These are phyloP conservation scores for Viola pubescens DNA, from an alignment of 441 rosid species.

Conservation along the genomic window DNA sequence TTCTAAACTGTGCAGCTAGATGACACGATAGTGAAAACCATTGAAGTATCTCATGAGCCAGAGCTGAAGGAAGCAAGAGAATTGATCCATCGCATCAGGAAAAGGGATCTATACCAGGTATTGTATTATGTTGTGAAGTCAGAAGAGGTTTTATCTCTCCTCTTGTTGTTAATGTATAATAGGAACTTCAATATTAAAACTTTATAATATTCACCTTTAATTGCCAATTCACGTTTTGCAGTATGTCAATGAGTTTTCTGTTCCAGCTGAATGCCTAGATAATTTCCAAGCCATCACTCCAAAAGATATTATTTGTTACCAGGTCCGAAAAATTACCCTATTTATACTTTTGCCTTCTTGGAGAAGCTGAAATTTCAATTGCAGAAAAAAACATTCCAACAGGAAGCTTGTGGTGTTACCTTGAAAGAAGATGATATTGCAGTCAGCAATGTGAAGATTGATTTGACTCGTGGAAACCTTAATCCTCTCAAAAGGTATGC, in stretches of 20 bases:
- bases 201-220: neutral
- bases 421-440: constrained; percentile 58
- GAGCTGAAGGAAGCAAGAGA: constrained; percentile 61
- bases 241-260: constrained; percentile 34
- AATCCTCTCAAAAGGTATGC: constrained; percentile 54
- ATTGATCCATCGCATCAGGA: constrained; percentile 42
- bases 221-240: constrained; percentile 43
- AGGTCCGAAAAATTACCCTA: constrained; percentile 25
- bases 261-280: constrained; percentile 49
- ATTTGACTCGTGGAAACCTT: constrained; percentile 52
- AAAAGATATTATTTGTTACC: constrained; percentile 57
- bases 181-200: neutral
- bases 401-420: constrained; percentile 29
- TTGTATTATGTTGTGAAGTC: neutral
- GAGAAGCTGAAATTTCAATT: constrained; percentile 1
- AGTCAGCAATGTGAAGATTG: constrained; percentile 44
- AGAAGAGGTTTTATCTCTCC: neutral
- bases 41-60: constrained; percentile 33
- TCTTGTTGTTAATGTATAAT: neutral
- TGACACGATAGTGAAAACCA: constrained; percentile 44
- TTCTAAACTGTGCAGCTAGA: constrained; percentile 40
- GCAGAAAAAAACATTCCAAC: constrained; percentile 15
- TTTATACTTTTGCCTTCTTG: neutral
- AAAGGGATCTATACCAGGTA: constrained; percentile 59
- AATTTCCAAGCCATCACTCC: constrained; percentile 48